These are phyloP conservation scores for Juncus effusus DNA, from an alignment of 176 grass and related monocot genomes.

Conservation along the genomic window DNA sequence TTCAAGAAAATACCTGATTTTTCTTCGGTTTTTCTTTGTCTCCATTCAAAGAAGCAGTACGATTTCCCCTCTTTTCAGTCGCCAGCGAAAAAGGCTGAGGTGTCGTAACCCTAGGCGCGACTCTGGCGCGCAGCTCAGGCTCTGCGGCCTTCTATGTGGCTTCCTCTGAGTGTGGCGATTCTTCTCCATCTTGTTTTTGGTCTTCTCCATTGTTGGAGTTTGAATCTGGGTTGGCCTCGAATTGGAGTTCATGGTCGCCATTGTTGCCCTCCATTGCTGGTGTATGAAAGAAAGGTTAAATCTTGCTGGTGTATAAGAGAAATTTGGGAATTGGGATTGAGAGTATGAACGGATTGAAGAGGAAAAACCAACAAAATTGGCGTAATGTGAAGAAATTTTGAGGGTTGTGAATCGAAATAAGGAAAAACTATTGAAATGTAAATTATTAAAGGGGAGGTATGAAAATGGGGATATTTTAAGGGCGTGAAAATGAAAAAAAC, in stretches of 20 bases:
- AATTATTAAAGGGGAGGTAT: too few species aligned
- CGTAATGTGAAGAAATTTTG: too few species aligned
- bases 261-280: constrained; percentile 41
- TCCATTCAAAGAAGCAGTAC: constrained; percentile 25
- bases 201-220: constrained; percentile 50
- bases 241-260: constrained; percentile 42
- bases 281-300: too few species aligned
- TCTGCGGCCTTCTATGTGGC: constrained; percentile 25
- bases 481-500: constrained; percentile 10
- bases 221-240: constrained; percentile 25
- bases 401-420: too few species aligned
- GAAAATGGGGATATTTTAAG: background rate
- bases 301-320: too few species aligned
- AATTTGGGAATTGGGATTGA: too few species aligned
- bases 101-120: constrained; percentile 40
- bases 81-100: constrained; percentile 55
- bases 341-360: too few species aligned
- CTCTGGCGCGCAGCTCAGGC: constrained; percentile 33
- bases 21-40: constrained; percentile 25
- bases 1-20: constrained; percentile 4
- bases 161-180: constrained; percentile 33
- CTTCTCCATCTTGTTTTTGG: constrained; percentile 28
- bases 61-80: constrained; percentile 55
- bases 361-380: too few species aligned
- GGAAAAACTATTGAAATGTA: too few species aligned